Base-by-base conservation (phyloP, 2,329 filamentous ascomycete genomes). In the Nigrograna mackinnonii region DNA sequence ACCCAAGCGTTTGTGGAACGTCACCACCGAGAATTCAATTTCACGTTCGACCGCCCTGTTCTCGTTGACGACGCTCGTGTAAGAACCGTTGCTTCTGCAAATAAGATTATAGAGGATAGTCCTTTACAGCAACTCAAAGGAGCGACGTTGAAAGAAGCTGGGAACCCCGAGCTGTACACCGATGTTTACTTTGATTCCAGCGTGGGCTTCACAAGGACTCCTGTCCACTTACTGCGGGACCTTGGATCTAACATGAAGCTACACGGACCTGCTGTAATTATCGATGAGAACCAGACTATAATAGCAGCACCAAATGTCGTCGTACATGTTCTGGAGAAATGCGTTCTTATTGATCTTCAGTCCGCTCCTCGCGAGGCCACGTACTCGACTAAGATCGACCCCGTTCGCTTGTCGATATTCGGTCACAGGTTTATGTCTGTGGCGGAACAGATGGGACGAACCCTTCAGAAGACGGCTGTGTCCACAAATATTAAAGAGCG, bases 221-320 rank as follows among this genome's bases (percentile, higher is more conserved):
- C n/a, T n/a, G n/a, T n/a, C n/a, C n/a, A n/a, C n/a, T n/a, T n/a
- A n/a, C n/a, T n/a, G n/a, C n/a, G n/a, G n/a, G n/a, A n/a, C n/a
- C n/a, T n/a, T n/a, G n/a, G n/a, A n/a, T n/a, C n/a, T n/a, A n/a
- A n/a, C n/a, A n/a, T n/a, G n/a, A n/a, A n/a, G n/a, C n/a, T n/a
- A n/a, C n/a, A n/a, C n/a, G 65, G 65, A 0, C 65, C 65, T 1
- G 63, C 62, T 2, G 52, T 68, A 16, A 54, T 68, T 16, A 47
- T 68, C 12, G 65, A 76, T 49, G 60, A 70, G 28, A 76, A 72
- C 1, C 73, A 77, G 41, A 77, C 73, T 0, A 71, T 77, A 13
- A 56, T 77, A 4, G 63, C 76, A 3, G 54, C 60, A 2, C 72
- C 70, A 1, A 55, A 51, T 11, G 58, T 68, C 3, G 64, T 58